These are phyloP conservation scores for Neocatenulostroma microsporum DNA, from an alignment of 2,329 filamentous ascomycete species.

Conservation along the genomic window DNA sequence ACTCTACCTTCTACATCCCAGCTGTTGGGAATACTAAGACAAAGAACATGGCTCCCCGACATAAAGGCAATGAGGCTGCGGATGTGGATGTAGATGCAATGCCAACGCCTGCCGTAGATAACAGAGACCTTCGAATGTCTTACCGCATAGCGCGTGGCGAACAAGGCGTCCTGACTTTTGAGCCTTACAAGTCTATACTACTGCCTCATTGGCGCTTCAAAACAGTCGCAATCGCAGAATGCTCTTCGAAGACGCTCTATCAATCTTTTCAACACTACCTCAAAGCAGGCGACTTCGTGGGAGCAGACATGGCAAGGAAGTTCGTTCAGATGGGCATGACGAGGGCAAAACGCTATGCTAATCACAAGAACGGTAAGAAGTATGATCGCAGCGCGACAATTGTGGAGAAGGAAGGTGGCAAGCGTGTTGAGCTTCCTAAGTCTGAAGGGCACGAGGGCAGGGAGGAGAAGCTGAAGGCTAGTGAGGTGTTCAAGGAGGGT, in stretches of 20 bases:
- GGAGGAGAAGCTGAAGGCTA: slow-evolving; percentile 45
- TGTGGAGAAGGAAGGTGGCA: slow-evolving; percentile 18
- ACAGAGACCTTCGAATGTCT: slow-evolving; percentile 36
- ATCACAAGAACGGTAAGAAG: slow-evolving; percentile 47
- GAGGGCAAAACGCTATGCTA: slow-evolving; percentile 52
- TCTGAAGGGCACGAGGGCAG: slow-evolving; percentile 39
- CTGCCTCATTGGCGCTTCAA: slow-evolving; percentile 55
- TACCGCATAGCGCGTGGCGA: slow-evolving; percentile 56
- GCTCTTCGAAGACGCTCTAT: slow-evolving; percentile 45
- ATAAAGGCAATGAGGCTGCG: too few relatives aligned
- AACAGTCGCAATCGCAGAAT: slow-evolving; percentile 44
- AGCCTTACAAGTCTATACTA: slow-evolving; percentile 55
- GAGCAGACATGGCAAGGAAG: slow-evolving; percentile 58
- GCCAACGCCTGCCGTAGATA: slow-evolving; percentile 21
- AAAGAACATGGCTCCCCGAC: too few relatives aligned
- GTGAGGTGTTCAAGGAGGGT: slow-evolving; percentile 41
- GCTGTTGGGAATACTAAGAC: too few relatives aligned
- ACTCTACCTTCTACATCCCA: too few relatives aligned
- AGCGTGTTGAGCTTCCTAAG: slow-evolving; percentile 35
- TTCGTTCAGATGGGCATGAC: slow-evolving; percentile 62
- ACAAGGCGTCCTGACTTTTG: slow-evolving; percentile 53
- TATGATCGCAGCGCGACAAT: slow-evolving; percentile 38
- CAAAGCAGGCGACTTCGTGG: slow-evolving; percentile 49
- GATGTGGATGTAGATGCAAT: too few relatives aligned
- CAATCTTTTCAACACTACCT: slow-evolving; percentile 47